Base-by-base conservation (phyloP, 2,329 filamentous ascomycete genomes). In the Colletotrichum noveboracense region DNA sequence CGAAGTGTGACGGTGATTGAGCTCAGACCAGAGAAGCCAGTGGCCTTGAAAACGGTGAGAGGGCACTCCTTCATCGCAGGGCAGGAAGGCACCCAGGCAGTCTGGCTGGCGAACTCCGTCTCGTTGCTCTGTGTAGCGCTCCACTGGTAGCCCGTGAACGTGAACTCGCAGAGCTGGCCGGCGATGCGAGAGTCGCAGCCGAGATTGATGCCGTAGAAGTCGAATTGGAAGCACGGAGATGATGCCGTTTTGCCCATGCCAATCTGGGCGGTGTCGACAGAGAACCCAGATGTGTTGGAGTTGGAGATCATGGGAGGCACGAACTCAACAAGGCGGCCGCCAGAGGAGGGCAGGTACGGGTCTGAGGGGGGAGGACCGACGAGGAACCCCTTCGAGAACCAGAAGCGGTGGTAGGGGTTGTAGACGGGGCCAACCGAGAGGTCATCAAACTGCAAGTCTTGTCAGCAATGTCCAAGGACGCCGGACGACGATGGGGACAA, bases 361-460 rank as follows among this genome's bases (percentile, higher is more conserved):
- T 84, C 81, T 13, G 79, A 75, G 24, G 80, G 77, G 28, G 83
- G 83, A 4, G 85, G 84, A 2, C 82, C 82, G 62, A 86, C 79
- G 7, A 85, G 78, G 71, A 87, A 87, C 3, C 85, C 85, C 73
- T 85, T 80, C 30, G 85, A 86, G 71, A 87, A 87, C 85, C 85
- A 87, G 32, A 86, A 80, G 62, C 85, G 83, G 8, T 83, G 80
- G 21, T 81, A 79, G 2, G 85, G 85, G 26, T 86, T 86, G 78
- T 85, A 84, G 4, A 87, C 79, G 12, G 85, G 85, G 0, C 85
- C 85, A 9, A 81, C 74, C n/a, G 80, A 80, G 7, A 81, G 73
- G 18, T 80, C 78, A 69, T 87, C 85, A 72, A 87, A 87, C 85
- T 87, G 66, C 24, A 48, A 2, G 13, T 8, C n/a, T 26, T n/a